Conservation (phyloP, 306 rosid genomes). For the Rubus parviflorus region DNA sequence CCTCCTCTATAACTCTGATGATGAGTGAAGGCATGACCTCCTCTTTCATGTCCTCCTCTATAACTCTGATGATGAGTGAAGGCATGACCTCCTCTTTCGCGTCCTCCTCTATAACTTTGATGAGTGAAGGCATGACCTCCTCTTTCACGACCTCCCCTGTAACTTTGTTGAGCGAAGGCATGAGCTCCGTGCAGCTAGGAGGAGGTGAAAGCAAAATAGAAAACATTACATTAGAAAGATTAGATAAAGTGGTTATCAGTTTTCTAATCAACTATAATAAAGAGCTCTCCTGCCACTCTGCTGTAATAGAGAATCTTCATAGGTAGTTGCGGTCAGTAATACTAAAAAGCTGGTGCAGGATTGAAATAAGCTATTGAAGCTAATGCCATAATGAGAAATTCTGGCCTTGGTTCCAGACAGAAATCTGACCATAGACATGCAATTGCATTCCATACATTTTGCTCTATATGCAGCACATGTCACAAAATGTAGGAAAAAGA, state of each 20-base stretch:
- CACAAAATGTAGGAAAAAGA: not conserved
- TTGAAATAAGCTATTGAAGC: too few relatives aligned
- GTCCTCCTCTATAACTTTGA: conserved; percentile 34
- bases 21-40: conserved; percentile 2
- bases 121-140: conserved; percentile 19
- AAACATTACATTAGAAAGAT: not conserved
- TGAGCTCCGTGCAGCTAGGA: conserved; percentile 24
- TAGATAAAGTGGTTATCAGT: not conserved
- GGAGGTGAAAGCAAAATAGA: conserved; percentile 13
- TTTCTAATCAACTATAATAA: not conserved
- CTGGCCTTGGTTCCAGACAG: not conserved
- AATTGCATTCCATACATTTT: not conserved
- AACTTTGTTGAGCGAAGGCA: not conserved
- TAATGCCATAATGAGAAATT: not conserved
- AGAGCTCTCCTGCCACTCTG: not conserved
- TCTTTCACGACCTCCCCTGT: conserved; percentile 33
- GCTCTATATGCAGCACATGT: not conserved
- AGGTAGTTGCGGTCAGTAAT: not conserved
- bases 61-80: not conserved
- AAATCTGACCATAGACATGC: not conserved
- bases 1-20: conserved; percentile 4
- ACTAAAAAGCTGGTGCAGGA: too few relatives aligned
- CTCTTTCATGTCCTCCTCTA: conserved; percentile 2
- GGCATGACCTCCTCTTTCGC: conserved; percentile 12
- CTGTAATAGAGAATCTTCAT: not conserved